Evolutionary conservation across 306 rosid species (phyloP).

Genomic region (Prunus davidiana): DNA sequence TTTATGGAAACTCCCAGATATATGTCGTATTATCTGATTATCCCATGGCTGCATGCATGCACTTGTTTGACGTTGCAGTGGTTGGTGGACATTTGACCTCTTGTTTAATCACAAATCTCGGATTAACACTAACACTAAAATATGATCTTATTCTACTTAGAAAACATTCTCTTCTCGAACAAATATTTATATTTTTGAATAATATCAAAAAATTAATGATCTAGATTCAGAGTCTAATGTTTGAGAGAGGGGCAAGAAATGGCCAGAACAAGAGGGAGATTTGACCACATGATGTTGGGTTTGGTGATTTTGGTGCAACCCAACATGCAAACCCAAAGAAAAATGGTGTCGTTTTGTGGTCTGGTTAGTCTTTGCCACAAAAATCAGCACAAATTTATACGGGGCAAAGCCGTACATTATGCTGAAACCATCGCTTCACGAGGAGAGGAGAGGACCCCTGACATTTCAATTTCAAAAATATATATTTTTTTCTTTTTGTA

Average conservation of each 20-base stretch:
- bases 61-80: not conserved
- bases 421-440: slow-evolving; percentile 15
- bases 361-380: not conserved
- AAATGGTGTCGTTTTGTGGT: not conserved
- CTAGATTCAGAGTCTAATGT: too few species aligned
- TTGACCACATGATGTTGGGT: not conserved
- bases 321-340: not conserved
- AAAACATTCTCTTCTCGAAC: too few species aligned
- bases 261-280: not conserved
- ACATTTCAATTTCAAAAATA: not conserved
- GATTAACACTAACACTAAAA: not conserved
- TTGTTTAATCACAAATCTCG: not conserved
- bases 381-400: not conserved
- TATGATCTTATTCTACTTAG: not conserved
- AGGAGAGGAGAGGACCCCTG: not conserved
- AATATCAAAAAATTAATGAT: too few species aligned
- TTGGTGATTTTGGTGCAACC: not conserved
- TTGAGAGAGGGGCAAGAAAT: too few species aligned
- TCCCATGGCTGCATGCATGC: not conserved
- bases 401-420: slow-evolving; percentile 13
- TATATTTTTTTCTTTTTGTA: not conserved
- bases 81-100: not conserved
- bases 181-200: too few species aligned
- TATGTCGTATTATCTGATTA: not conserved
- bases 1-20: not conserved